A percentile compares a stretch with the other conserved stretches of the same genome.
Conservation (phyloP, 1,284 basidiomycete species). For the Rhodofomes roseus region DNA sequence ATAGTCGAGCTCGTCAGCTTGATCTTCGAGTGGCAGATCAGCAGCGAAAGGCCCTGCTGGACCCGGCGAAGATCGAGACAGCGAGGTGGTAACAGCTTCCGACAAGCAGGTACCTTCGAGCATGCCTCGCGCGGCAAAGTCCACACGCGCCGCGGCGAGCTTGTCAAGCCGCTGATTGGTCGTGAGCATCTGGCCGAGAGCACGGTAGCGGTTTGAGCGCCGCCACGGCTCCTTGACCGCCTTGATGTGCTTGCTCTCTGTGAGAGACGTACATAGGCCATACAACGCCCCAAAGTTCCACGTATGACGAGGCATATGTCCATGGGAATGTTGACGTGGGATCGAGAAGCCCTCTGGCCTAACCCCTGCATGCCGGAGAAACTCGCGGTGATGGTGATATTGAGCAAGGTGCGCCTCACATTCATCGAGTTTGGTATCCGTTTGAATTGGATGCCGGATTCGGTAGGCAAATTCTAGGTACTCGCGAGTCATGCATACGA, state of each 20-base stretch:
- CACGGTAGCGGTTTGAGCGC: constrained; percentile 12
- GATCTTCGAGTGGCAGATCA: neutral
- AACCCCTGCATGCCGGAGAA: constrained; percentile 15
- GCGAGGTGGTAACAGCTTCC: neutral
- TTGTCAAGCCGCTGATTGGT: constrained; percentile 10
- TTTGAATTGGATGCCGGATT: no score
- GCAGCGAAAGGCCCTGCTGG: neutral
- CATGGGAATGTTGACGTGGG: constrained; percentile 19
- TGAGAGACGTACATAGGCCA: constrained; percentile 23
- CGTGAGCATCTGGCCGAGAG: constrained; percentile 19
- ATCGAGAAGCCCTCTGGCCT: constrained; percentile 14
- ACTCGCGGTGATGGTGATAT: constrained; percentile 9
- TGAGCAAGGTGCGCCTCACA: no score
- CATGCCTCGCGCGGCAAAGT: constrained; percentile 13
- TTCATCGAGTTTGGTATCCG: no score
- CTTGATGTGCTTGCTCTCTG: constrained; percentile 22
- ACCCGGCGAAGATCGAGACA: neutral
- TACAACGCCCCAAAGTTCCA: constrained; percentile 17
- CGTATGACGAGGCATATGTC: constrained; percentile 14
- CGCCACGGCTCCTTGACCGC: constrained; percentile 25
- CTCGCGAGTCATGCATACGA: no score
- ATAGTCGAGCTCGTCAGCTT: neutral
- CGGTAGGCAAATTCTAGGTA: no score
- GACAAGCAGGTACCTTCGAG: constrained; percentile 9
- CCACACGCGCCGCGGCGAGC: constrained; percentile 11